Conservation (phyloP, 129 eudicot species). For the Artemisia argyi region DNA sequence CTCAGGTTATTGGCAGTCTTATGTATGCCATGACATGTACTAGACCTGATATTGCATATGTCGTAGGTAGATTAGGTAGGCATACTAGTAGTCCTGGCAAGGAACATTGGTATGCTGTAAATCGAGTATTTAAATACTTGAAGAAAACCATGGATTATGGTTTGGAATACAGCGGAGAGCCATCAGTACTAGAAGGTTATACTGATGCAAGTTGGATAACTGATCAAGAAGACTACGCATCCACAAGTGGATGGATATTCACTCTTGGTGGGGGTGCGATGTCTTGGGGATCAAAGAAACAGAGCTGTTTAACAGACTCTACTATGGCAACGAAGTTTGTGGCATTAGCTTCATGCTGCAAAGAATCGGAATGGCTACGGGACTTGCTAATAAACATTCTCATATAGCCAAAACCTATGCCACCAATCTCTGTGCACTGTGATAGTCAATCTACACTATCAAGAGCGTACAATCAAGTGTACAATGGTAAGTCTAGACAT, state of each 20-base stretch:
- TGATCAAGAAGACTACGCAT: too few species aligned
- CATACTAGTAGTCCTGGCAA: background rate
- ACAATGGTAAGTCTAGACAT: constrained; percentile 5
- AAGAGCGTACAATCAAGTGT: too few species aligned
- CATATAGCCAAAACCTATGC: background rate
- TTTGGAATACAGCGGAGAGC: background rate
- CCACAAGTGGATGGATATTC: too few species aligned
- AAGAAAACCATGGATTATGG: constrained; percentile 1
- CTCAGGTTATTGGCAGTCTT: background rate
- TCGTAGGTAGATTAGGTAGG: constrained; percentile 2
- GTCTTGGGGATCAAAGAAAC: background rate
- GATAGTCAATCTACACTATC: too few species aligned
- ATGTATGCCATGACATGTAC: constrained; percentile 10
- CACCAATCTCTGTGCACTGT: background rate
- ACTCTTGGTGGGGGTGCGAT: background rate
- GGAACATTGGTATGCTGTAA: background rate
- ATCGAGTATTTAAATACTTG: background rate
- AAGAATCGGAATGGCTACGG: background rate
- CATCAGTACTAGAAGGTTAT: background rate
- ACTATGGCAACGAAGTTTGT: background rate
- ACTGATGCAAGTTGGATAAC: background rate
- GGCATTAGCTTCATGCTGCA: background rate
- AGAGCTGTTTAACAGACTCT: background rate
- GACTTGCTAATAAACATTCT: background rate
- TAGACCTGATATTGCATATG: background rate